Conservation (phyloP, 2,329 filamentous ascomycete species). For the Aspergillus sclerotialis region DNA sequence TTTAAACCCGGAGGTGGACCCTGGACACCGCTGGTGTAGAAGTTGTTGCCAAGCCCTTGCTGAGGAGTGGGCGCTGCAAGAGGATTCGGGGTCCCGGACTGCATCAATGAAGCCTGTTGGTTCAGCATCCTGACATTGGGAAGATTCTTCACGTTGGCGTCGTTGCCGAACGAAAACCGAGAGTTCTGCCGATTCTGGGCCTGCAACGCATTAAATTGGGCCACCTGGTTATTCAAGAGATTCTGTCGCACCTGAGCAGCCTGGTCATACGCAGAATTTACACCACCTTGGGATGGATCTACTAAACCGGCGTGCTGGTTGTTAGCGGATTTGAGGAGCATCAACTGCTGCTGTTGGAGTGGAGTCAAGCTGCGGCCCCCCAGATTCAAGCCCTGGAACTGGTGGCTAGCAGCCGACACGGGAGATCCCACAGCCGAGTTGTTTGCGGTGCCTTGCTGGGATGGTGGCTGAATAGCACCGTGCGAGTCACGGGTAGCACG, state of each 20-base stretch:
- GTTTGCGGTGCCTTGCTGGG: conserved; percentile 54
- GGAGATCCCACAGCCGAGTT: conserved; percentile 37
- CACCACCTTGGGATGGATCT: conserved; percentile 29
- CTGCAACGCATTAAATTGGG: conserved; percentile 49
- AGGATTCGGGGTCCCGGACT: conserved; percentile 30
- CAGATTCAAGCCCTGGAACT: conserved; percentile 51
- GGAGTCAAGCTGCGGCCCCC: conserved; percentile 70
- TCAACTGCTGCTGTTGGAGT: conserved; percentile 67
- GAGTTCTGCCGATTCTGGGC: conserved; percentile 78
- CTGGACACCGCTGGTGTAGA: conserved; percentile 78
- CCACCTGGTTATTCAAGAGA: conserved; percentile 40
- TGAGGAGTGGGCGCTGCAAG: conserved; percentile 31
- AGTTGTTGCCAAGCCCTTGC: conserved; percentile 53
- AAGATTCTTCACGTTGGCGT: conserved; percentile 47
- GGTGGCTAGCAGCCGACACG: conserved; percentile 32
- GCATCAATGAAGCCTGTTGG: conserved; percentile 42
- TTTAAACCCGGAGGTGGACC: conserved; percentile 93
- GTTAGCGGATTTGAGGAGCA: conserved; percentile 53
- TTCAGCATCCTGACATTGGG: conserved; percentile 52
- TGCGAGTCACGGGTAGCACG: conserved; percentile 53
- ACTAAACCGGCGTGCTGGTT: conserved; percentile 56
- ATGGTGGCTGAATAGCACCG: conserved; percentile 66
- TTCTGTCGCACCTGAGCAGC: conserved; percentile 37
- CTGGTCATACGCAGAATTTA: conserved; percentile 32
- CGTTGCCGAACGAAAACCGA: conserved; percentile 80